Evolutionary conservation across 148 eudicot species (phyloP).

Genomic region (Chenopodium album): DNA sequence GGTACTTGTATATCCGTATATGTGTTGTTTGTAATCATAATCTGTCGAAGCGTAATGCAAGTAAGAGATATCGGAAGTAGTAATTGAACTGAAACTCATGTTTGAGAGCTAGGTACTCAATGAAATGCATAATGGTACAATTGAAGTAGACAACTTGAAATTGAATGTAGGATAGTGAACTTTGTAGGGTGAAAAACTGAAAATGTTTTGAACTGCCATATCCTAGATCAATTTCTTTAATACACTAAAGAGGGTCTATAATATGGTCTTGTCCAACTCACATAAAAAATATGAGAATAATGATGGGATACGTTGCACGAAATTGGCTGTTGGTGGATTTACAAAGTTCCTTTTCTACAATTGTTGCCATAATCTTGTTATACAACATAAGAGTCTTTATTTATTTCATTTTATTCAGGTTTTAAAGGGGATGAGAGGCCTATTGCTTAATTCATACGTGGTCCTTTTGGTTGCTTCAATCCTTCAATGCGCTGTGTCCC

Average conservation of each 20-base stretch:
- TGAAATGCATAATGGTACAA: background rate
- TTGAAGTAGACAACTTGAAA: background rate
- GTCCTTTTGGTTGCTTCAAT: conserved; percentile 35
- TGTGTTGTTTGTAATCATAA: background rate
- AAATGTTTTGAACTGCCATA: background rate
- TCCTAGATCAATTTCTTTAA: too few species aligned
- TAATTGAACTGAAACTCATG: background rate
- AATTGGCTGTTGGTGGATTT: background rate
- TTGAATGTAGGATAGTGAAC: background rate
- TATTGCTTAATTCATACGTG: conserved; percentile 30
- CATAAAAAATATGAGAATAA: background rate
- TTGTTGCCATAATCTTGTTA: background rate
- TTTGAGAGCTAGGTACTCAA: background rate
- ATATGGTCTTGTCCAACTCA: background rate
- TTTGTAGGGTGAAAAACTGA: background rate
- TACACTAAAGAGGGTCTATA: background rate
- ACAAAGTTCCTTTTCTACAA: background rate
- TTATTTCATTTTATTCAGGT: conserved; percentile 8
- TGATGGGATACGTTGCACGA: background rate
- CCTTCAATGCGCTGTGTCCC: conserved; percentile 39
- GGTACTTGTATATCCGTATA: background rate
- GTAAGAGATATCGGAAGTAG: background rate
- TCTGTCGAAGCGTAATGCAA: background rate
- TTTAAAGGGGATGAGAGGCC: conserved; percentile 25
- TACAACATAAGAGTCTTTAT: background rate